Conservation (phyloP, 148 eudicot genomes). For the Chenopodium formosanum region DNA sequence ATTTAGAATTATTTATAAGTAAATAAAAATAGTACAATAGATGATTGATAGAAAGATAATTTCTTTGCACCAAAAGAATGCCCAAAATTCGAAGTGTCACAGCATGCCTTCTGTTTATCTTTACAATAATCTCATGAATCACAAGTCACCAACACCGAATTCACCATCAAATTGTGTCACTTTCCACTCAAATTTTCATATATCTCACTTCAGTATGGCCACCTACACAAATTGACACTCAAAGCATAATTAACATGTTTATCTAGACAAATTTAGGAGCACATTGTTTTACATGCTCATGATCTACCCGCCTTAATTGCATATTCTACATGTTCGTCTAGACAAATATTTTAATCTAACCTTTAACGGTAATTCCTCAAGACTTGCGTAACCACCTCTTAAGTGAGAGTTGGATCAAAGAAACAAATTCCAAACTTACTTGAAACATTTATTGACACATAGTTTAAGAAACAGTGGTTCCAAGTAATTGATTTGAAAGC, state of each 20-base stretch:
- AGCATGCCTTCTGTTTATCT: not conserved
- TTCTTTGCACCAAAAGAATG: not conserved
- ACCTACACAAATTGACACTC: not conserved
- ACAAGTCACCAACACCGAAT: not conserved
- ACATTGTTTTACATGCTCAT: not conserved
- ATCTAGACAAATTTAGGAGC: not conserved
- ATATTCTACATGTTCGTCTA: no score
- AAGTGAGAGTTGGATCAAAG: not conserved
- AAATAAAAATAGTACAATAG: not conserved
- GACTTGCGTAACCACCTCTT: not conserved
- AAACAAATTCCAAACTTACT: not conserved
- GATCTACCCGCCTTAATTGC: not conserved
- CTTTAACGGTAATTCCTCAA: no score
- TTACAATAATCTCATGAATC: not conserved
- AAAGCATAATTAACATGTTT: not conserved
- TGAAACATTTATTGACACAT: not conserved
- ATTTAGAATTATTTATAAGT: not conserved
- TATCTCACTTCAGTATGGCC: not conserved
- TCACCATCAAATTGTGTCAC: not conserved
- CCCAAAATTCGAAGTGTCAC: not conserved
- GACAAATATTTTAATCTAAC: not conserved
- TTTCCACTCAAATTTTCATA: not conserved
- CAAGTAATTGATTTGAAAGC: constrained; percentile 5
- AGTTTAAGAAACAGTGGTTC: not conserved
- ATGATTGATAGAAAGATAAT: not conserved